Conservation (phyloP, 352 stramenopile genomes). For the Phytophthora colocasiae region DNA sequence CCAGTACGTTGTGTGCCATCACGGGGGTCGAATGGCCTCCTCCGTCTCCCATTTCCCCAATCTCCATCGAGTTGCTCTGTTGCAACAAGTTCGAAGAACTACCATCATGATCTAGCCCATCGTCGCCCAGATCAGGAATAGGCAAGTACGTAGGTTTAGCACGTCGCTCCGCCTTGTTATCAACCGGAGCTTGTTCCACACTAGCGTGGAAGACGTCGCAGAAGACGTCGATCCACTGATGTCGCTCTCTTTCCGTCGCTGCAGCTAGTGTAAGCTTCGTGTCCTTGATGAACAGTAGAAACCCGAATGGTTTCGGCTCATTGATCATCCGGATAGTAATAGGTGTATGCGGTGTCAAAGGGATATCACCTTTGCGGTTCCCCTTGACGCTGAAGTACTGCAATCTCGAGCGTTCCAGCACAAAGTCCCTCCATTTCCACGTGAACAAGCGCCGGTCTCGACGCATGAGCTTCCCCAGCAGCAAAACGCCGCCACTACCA, state of each 20-base stretch:
- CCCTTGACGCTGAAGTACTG: conserved; percentile 86
- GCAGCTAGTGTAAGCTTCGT: conserved; percentile 82
- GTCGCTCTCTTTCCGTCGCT: conserved; percentile 69
- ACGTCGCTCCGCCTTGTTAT: conserved; percentile 68
- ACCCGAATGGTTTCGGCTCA: conserved; percentile 76
- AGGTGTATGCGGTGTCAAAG: conserved; percentile 61
- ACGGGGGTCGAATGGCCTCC: conserved; percentile 24
- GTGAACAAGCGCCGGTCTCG: conserved; percentile 79
- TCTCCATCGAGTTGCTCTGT: conserved; percentile 23
- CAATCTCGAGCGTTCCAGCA: conserved; percentile 68
- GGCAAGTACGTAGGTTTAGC: conserved; percentile 72
- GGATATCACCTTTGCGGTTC: conserved; percentile 77
- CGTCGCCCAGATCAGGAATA: conserved; percentile 61
- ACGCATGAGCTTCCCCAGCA: conserved; percentile 78
- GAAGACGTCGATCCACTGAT: conserved; percentile 85
- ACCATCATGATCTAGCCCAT: conserved; percentile 32
- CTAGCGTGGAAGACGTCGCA: conserved; percentile 80
- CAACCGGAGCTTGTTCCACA: conserved; percentile 57
- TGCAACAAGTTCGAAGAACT: conserved; percentile 36
- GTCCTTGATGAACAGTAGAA: conserved; percentile 82
- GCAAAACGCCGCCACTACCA: conserved; percentile 39
- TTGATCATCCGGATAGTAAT: conserved; percentile 77
- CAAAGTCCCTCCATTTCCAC: conserved; percentile 88
- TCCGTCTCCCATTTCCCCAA: conserved; percentile 2
- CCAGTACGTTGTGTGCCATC: conserved; percentile 33